Base-by-base conservation (phyloP, 495 filamentous ascomycete species). In the Daldinia decipiens region DNA sequence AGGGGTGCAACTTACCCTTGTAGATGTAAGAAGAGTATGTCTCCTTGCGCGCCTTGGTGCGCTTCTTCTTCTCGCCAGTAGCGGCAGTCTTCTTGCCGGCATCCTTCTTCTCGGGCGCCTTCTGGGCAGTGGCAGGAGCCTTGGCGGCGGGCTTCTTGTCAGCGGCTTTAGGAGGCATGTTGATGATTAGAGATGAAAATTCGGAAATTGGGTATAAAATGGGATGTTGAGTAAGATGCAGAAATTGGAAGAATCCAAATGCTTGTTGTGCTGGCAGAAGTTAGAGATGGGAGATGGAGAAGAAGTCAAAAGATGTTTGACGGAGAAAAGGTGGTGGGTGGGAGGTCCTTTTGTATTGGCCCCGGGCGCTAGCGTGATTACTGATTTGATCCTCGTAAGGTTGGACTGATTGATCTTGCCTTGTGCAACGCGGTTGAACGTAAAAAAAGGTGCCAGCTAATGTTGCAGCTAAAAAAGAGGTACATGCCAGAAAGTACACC, bases 11-110 rank as follows among this genome's bases (percentile, higher is more conserved):
- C 91, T 83, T 82, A 97, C 95, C 95, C 88, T 99, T 99, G 91
- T 99, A 99, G 87, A 99, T 99, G 90, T 99, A 99, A 47, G 92
- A 95, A 73, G 93, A 97, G 87, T 99, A 99, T 59, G 95, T 99
- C 89, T 99, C 95, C 92, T 98, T 98, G 84, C 95, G 91, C 75
- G 95, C 91, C 95, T 99, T 99, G 88, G 93, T 97, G 76, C 96
- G 93, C 94, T 99, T 99, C 92, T 98, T 99, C 93, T 99, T 98
- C 67, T 98, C 95, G 67, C 95, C 95, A 78, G 93, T 86, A 40
- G 93, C 88, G 39, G 95, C 93, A 45, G 95, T 97, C 91, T 98
- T 99, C 93, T 99, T 99, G 86, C 95, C 94, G 70, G 94, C 96
- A 82, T 98, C 95, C 91, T 98, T 97, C 91, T 98, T 98, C 90